Base-by-base conservation (phyloP, 495 filamentous ascomycete genomes). In the Trichoderma virens region DNA sequence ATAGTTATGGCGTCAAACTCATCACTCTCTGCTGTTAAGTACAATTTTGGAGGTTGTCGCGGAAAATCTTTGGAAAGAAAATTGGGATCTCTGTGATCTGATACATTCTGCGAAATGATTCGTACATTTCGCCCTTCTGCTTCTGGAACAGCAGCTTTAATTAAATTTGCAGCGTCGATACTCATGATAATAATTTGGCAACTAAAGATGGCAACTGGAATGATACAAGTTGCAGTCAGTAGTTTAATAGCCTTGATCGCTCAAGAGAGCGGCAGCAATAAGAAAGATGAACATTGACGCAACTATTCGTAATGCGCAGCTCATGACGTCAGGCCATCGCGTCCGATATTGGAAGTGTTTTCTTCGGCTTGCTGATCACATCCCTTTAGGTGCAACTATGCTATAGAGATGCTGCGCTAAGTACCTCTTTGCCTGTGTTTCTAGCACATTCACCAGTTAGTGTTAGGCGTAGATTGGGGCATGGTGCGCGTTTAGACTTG, bases 1-100 rank as follows among this genome's bases (percentile, higher is more conserved):
- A 88, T 64, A 0, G 80, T 83, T 5, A 81, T 70, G 7, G 71
- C 62, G 68, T 90, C 87, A 67, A 89, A 90, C 3, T 87, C 85
- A 0, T 76, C 73, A 14, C 74, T 76, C 67, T 90, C 86, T 6
- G 87, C 79, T 0, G 87, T 86, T 51, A 90, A 74, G 68, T 86
- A 86, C n/a, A 90, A 69, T 18, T 79, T 78, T 4, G 83, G 83
- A n/a, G 80, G 73, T n/a, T 61, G 64, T 16, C 67, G 71, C 20
- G 73, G 75, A 62, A 77, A 77, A 27, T 71, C 67, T 20, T 62
- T 62, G 0, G 75, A 77, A 5, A 75, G 68, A 64, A 77, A 77
- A n/a, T 70, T 71, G 1, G 70, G 67, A 60, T 77, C 75, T 63
- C 72, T 71, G 65, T 74, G 68, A 64, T 74, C 64, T 13, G 65